Evolutionary conservation across 1,284 basidiomycete species (phyloP).

Genomic region (Vanrija humicola): DNA sequence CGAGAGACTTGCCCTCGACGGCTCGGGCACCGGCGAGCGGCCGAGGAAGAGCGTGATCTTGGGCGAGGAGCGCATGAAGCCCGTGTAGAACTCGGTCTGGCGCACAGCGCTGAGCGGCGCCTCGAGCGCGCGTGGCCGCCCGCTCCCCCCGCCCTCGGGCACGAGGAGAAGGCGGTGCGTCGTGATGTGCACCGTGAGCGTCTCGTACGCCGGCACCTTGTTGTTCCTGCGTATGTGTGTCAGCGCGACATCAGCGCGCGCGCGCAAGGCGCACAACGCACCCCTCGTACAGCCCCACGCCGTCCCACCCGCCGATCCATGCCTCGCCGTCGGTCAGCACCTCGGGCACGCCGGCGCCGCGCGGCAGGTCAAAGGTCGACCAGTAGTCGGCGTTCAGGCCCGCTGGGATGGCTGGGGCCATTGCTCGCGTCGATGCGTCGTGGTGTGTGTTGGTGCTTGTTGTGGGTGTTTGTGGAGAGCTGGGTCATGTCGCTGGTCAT

Average conservation of each 20-base stretch:
- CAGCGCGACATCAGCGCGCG: conserved; percentile 9
- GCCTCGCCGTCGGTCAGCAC: conserved; percentile 64
- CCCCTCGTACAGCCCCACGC: conserved; percentile 86
- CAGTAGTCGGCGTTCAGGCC: conserved; percentile 29
- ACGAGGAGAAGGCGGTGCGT: conserved; percentile 62
- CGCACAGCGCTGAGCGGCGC: conserved; percentile 59
- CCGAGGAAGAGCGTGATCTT: conserved; percentile 78
- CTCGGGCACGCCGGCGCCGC: conserved; percentile 18
- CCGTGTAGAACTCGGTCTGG: conserved; percentile 85
- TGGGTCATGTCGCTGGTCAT: not conserved
- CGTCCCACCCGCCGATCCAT: conserved; percentile 65
- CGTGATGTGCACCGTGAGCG: conserved; percentile 72
- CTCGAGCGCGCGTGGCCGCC: conserved; percentile 55
- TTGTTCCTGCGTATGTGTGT: conserved; percentile 57
- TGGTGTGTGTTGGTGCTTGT: not conserved
- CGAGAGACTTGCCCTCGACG: conserved; percentile 10
- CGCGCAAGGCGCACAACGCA: conserved; percentile 49
- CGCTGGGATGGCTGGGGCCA: conserved; percentile 8
- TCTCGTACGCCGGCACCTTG: conserved; percentile 62
- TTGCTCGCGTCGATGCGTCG: not conserved
- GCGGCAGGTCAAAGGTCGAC: conserved; percentile 19
- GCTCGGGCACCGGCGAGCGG: conserved; percentile 6
- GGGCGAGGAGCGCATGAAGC: conserved; percentile 82
- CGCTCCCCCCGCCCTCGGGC: conserved; percentile 49
- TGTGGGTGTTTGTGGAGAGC: not conserved